Evolutionary conservation across 768 basidiomycete species (phyloP), one percentile per base, ranked within the genome.

Genomic region (Crepidotus variabilis): DNA sequence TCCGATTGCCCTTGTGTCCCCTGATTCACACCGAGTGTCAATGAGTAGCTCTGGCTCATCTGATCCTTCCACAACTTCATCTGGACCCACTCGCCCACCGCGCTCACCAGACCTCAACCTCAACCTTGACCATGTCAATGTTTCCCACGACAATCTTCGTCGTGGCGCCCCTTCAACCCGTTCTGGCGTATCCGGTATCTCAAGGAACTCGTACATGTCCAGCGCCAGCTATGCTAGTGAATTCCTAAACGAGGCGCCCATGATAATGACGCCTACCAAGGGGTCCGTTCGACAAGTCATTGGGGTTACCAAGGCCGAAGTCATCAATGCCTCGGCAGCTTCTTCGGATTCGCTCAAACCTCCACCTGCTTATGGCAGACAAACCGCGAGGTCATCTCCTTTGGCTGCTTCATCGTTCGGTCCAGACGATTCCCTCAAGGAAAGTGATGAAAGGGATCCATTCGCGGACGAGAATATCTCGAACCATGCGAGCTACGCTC

Each of bases 1-100:
- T 56, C 90, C 90, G 58, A 92, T 93, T 57, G 90, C 90, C 11
- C 77, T 92, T 45, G 86, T 92, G 34, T 72, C 86, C 21, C 82
- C 87, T 16, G 82, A 82, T 20, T 77, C 80, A 49, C 68, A 59
- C 33, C 74, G 70, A 43, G 53, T 71, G 39, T 67, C 68, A 8
- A 60, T 67, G 9, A 59, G 71, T 50, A 60, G 59, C 21, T 69
- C 71, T 7, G 69, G 69, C 16, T 56, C 67, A 21, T 63, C 69
- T 52, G 61, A 63, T 14, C 64, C 66, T 21, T 69, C 74, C 34
- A 69, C 70, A 24, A 67, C 68, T 9, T 78, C 82, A 14, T 69
- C 72, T 33, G 76, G 73, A 32, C 85, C 86, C 13, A 60, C 73
- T 8, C 84, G 84, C 49, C 84, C 87, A 5, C 68, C 68, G 49